phyloP scores from a whole-genome alignment of 345 rosid genomes.

The Bruguiera gymnorhiza region DNA sequence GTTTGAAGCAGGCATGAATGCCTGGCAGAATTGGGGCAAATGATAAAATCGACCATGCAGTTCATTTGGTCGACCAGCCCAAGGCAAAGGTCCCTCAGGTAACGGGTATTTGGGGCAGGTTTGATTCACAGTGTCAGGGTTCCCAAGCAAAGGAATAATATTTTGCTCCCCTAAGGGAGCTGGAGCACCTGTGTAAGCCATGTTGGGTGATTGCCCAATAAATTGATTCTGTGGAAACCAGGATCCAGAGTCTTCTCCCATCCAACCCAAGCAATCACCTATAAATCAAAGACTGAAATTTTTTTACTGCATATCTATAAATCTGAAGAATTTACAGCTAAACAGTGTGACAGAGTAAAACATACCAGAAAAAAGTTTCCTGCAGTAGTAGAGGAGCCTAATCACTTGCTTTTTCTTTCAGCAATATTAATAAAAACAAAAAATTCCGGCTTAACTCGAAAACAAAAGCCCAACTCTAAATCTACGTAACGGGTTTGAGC shows the following conservation, averaged over 20 bases:
- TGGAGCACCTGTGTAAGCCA: constrained; percentile 17
- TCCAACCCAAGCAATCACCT: constrained; percentile 52
- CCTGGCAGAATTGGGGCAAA: constrained; percentile 40
- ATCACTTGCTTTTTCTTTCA: constrained; percentile 35
- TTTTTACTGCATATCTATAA: background rate
- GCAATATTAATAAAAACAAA: constrained; percentile 38
- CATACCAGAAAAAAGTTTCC: constrained; percentile 34
- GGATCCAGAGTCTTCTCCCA: constrained; percentile 54
- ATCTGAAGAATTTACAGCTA: background rate
- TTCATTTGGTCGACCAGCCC: constrained; percentile 30
- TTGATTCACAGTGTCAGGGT: constrained; percentile 23
- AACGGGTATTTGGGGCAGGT: constrained; percentile 22
- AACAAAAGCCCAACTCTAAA: constrained; percentile 18
- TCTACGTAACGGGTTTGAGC: constrained; percentile 91
- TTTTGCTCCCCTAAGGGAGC: constrained; percentile 21
- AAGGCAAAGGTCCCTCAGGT: constrained; percentile 25
- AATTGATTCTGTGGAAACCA: constrained; percentile 47
- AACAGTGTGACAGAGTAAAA: background rate
- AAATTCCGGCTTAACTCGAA: constrained; percentile 48
- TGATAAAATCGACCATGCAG: constrained; percentile 44
- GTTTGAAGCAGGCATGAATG: constrained; percentile 27
- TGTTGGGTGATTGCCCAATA: constrained; percentile 35
- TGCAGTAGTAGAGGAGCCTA: constrained; percentile 20
- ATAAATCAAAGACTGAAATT: background rate
- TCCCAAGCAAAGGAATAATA: constrained; percentile 16